These are phyloP conservation scores for Anthracocystis panici-leucophaei DNA, from an alignment of 1,284 basidiomycete genomes.

Conservation along the genomic window DNA sequence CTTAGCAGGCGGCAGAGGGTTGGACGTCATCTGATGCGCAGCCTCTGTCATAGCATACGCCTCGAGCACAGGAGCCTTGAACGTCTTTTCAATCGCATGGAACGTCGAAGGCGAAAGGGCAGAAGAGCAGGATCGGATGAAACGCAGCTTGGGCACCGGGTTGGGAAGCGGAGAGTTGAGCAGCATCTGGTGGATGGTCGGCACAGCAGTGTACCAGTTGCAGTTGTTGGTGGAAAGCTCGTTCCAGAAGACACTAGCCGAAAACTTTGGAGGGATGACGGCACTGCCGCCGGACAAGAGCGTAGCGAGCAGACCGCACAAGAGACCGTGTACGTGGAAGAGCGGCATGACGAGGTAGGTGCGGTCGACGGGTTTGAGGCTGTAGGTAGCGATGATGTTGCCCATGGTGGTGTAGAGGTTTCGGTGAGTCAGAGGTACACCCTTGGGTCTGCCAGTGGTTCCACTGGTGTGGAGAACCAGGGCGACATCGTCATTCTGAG, in stretches of 20 bases:
- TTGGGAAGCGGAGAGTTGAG: conserved; percentile 70
- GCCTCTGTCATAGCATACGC: conserved; percentile 71
- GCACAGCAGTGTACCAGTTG: conserved; percentile 70
- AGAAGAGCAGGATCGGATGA: conserved; percentile 73
- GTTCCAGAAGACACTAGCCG: conserved; percentile 76
- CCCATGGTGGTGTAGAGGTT: conserved; percentile 76
- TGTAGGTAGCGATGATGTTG: conserved; percentile 73
- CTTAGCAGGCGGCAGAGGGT: conserved; percentile 68
- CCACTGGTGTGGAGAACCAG: conserved; percentile 76
- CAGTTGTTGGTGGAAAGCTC: conserved; percentile 70
- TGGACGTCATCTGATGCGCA: conserved; percentile 72
- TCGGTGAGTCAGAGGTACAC: conserved; percentile 75
- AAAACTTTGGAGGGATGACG: conserved; percentile 76
- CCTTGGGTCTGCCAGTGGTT: conserved; percentile 75
- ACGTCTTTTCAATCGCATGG: conserved; percentile 71
- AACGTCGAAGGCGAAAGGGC: conserved; percentile 71
- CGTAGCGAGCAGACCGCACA: conserved; percentile 77
- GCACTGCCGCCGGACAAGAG: conserved; percentile 75
- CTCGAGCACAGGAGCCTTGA: conserved; percentile 73
- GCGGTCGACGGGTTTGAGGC: conserved; percentile 72
- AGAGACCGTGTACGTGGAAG: conserved; percentile 78
- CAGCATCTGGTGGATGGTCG: conserved; percentile 73
- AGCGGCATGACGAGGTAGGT: conserved; percentile 77
- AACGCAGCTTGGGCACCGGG: conserved; percentile 71
- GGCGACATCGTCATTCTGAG: conserved; percentile 68